A percentile compares a stretch with the other conserved stretches of the same genome.
Evolutionary conservation across 2,329 filamentous ascomycete genomes (phyloP).

Genomic region (Canariomyces notabilis): DNA sequence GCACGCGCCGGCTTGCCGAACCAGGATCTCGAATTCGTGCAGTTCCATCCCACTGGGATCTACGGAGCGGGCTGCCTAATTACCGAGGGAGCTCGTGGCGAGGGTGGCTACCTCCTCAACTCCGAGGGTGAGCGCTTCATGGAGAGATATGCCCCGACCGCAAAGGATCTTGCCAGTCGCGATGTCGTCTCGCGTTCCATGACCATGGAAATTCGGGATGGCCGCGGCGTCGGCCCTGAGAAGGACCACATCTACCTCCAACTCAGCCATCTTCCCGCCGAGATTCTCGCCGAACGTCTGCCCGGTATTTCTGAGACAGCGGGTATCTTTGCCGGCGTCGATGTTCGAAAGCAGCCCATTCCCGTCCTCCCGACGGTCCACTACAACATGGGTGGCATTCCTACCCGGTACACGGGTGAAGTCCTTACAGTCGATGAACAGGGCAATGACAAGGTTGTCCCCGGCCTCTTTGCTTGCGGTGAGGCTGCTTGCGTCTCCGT

Average conservation of each 20-base stretch:
- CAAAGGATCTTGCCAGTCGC: slow-evolving; percentile 93
- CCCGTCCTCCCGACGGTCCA: slow-evolving; percentile 94
- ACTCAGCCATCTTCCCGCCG: slow-evolving; percentile 87
- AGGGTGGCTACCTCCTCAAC: slow-evolving; percentile 97
- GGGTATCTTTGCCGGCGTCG: slow-evolving; percentile 93
- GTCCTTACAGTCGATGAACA: slow-evolving; percentile 81
- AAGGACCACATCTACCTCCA: slow-evolving; percentile 99
- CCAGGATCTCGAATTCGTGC: slow-evolving; percentile 98
- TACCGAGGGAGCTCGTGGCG: slow-evolving; percentile 94
- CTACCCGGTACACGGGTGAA: slow-evolving; percentile 94
- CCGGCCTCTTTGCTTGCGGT: slow-evolving; percentile 91
- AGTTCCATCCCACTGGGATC: slow-evolving; percentile 99
- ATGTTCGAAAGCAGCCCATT: slow-evolving; percentile 95
- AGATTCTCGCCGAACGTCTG: slow-evolving; percentile 91
- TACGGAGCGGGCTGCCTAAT: slow-evolving; percentile 98
- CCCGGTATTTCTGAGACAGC: slow-evolving; percentile 98
- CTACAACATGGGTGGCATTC: slow-evolving; percentile 99
- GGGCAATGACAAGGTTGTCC: slow-evolving; percentile 89
- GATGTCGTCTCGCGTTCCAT: slow-evolving; percentile 97
- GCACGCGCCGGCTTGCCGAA: slow-evolving; percentile 94
- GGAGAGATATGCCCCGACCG: slow-evolving; percentile 96
- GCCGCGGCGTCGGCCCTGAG: slow-evolving; percentile 91
- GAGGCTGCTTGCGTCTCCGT: slow-evolving; percentile 97
- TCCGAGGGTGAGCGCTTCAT: slow-evolving; percentile 98
- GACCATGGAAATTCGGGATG: slow-evolving; percentile 97